Evolutionary conservation across 2,329 filamentous ascomycete genomes (phyloP), one percentile per base, ranked within the genome.

Genomic region (Fusarium kyushuense): DNA sequence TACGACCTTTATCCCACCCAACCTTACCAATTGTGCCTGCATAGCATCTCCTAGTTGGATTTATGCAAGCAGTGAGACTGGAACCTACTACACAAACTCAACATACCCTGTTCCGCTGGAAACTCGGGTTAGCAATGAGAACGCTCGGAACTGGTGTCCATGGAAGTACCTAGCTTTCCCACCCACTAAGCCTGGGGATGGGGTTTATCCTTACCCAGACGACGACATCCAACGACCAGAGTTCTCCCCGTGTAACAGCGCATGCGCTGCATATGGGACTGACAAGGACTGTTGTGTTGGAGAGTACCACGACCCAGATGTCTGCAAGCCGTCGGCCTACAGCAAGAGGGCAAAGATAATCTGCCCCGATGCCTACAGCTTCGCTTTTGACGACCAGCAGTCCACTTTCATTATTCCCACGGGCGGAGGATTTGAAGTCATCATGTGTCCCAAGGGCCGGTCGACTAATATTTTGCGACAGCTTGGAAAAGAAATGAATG

Each of bases 341-440:
- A 89, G 89, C 69, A 86, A 82, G 60, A 83, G 83, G 13, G 91
- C 92, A 54, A 96, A 96, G 81, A 80, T 79, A 5, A 85, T 95
- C 14, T 96, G 93, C 75, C 92, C 93, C 1, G 93, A 96, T 78
- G 92, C 92, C 4, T 96, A 96, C 79, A 93, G 90, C 74, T 96
- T 87, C 76, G 89, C 91, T 51, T 88, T 87, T 77, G 85, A 88
- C 69, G 86, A 89, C 72, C 79, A 82, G 63, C 80, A 81, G 30
- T 87, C 84, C 17, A 90, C 87, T 0, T 90, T 90, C 71, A 87
- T 88, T 70, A 82, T 90, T 35, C 87, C 88, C 4, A 82, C 78
- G 13, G 92, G 92, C 19, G 91, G 90, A 23, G 92, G 92, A 1
- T 96, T 92, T 83, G 88, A 94, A 76, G 84, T 96, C 16, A 84